phyloP scores from a whole-genome alignment of 306 rosid species.

The Prunus kanzakura region DNA sequence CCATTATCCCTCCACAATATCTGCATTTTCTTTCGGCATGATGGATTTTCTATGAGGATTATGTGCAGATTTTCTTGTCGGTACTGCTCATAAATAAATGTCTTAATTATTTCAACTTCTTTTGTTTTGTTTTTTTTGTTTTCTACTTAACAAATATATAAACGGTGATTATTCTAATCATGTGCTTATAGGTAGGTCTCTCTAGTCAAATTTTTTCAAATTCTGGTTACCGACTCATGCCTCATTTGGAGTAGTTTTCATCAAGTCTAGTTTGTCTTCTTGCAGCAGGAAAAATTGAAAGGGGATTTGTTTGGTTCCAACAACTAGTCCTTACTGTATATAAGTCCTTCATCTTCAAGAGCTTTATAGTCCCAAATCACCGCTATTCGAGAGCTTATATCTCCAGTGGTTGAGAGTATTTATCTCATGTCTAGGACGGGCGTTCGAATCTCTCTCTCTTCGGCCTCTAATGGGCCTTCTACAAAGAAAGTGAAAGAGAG shows the following conservation, averaged over 20 bases:
- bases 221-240: not conserved
- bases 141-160: not conserved
- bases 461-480: too few species aligned
- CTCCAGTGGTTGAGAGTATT: not conserved
- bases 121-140: not conserved
- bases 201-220: not conserved
- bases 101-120: not conserved
- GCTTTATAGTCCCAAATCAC: not conserved
- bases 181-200: not conserved
- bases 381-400: not conserved
- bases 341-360: not conserved
- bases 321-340: not conserved
- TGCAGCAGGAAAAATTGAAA: not conserved
- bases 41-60: conserved; percentile 8
- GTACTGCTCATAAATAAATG: not conserved
- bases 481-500: too few species aligned
- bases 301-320: not conserved
- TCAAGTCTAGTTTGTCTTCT: not conserved
- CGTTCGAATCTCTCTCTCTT: not conserved
- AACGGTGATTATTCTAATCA: not conserved
- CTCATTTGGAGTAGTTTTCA: not conserved
- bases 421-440: too few species aligned
- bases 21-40: not conserved
- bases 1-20: not conserved
- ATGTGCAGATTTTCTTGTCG: conserved; percentile 18